A percentile compares a stretch with the other conserved stretches of the same genome.
Conservation (phyloP, 106 monocot genomes). For the Acanthochlamys bracteata region DNA sequence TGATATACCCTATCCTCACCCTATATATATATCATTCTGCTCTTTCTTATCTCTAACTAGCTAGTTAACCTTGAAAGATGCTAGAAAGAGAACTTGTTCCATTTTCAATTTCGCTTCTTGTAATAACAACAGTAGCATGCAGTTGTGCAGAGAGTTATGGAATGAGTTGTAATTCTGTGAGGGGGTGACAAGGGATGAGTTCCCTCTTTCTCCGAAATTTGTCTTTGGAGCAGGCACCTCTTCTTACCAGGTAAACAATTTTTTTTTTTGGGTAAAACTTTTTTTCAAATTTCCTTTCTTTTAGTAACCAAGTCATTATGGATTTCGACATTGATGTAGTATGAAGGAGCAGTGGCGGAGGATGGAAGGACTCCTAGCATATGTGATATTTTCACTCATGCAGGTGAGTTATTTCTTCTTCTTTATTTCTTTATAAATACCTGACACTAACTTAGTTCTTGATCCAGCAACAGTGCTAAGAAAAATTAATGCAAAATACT, state of each 20-base stretch:
- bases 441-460: not conserved
- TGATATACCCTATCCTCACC: too few species aligned
- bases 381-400: not conserved
- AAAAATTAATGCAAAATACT: too few species aligned
- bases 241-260: slow-evolving; percentile 60
- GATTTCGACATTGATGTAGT: not conserved
- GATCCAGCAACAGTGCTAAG: too few species aligned
- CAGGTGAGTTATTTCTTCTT: not conserved
- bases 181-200: slow-evolving; percentile 28
- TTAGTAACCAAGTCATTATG: not conserved
- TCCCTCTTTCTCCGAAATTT: slow-evolving; percentile 33
- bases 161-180: not conserved
- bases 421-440: not conserved
- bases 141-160: too few species aligned
- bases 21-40: too few species aligned
- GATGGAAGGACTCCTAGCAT: slow-evolving; percentile 1
- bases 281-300: too few species aligned
- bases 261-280: too few species aligned
- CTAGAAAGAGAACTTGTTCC: too few species aligned
- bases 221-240: slow-evolving; percentile 81
- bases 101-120: too few species aligned
- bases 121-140: too few species aligned
- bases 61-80: too few species aligned
- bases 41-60: too few species aligned
- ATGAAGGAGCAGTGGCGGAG: not conserved